Evolutionary conservation across 2,329 filamentous ascomycete species (phyloP), one percentile per base, ranked within the genome.

Genomic region (Xylariaceae sp.): DNA sequence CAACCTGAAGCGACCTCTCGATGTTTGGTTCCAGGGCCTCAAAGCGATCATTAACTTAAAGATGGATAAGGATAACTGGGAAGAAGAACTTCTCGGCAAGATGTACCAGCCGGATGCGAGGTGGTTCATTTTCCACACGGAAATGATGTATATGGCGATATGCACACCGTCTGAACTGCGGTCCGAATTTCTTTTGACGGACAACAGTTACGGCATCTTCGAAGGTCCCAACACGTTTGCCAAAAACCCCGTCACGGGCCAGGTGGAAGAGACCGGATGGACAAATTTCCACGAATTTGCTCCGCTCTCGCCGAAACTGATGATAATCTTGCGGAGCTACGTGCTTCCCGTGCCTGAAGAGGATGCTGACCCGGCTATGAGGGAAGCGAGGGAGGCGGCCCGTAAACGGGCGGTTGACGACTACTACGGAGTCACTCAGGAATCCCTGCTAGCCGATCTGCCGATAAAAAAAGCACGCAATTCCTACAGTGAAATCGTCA

Each of bases 251-350:
- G 44, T 18, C 2, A 63, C 59, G 0, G 65, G 65, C 1, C 13
- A 56, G 56, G 15, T 9, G 32, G 4, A 8, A 3, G 29, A 45
- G 2, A 3, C 9, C 0, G 8, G 48, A 41, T 58, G 61, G 49
- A 52, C 49, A 3, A 47, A 16, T 6, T 61, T 67, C 29, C 67
- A 68, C 29, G 63, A 68, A n/a, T 68, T 68, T 39, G 63, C 66
- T 1, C 64, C 66, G 0, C 43, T 68, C 2, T 61, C 66, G 1
- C 66, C 64, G 0, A 60, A 60, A 13, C 34, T 68, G 18, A 67
- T 68, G 57, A 55, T 68, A 18, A 56, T 68, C 1, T 41, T 68
- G 13, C 61, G 66, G 5, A 61, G 49, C 19, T 34, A 16, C 18
- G 0, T 56, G 0, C 47, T 68, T 9, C 64, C 65, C 0, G 30